Evolutionary conservation across 1,284 basidiomycete species (phyloP).

Genomic region (Albatrellus sp.): DNA sequence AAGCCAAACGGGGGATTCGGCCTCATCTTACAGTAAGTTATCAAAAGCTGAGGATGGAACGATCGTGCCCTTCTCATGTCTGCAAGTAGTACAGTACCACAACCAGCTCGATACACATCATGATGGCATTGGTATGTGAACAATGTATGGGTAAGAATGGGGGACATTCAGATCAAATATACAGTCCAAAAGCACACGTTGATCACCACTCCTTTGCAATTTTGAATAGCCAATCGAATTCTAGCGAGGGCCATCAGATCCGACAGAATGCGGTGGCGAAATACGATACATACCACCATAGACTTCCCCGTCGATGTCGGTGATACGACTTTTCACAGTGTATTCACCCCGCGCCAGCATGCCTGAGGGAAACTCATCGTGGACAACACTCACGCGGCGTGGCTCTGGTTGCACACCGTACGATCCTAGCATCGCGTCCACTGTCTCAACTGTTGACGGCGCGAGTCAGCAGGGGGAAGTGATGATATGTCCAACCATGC

Average conservation of each 20-base stretch:
- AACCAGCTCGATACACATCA: too few species aligned
- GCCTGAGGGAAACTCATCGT: constrained; percentile 75
- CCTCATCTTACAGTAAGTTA: too few species aligned
- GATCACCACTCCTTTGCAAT: constrained; percentile 69
- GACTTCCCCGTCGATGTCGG: constrained; percentile 72
- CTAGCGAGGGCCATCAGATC: constrained; percentile 23
- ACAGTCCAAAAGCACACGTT: too few species aligned
- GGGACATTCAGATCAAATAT: background rate
- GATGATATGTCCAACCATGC: constrained; percentile 4
- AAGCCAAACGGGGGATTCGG: too few species aligned
- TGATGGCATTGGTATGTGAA: background rate
- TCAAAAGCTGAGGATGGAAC: too few species aligned
- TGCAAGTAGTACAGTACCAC: too few species aligned
- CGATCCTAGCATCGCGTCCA: constrained; percentile 86
- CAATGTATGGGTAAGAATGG: constrained; percentile 2
- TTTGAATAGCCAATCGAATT: constrained; percentile 77
- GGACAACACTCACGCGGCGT: constrained; percentile 61
- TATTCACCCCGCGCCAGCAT: constrained; percentile 75
- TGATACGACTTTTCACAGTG: constrained; percentile 64
- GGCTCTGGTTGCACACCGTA: constrained; percentile 60
- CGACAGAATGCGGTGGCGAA: background rate
- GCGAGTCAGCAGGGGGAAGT: background rate
- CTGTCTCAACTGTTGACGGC: constrained; percentile 56
- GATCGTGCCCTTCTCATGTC: too few species aligned
- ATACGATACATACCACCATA: constrained; percentile 48